phyloP scores from a whole-genome alignment of 495 filamentous ascomycete genomes.

The Neurospora sublineolata region DNA sequence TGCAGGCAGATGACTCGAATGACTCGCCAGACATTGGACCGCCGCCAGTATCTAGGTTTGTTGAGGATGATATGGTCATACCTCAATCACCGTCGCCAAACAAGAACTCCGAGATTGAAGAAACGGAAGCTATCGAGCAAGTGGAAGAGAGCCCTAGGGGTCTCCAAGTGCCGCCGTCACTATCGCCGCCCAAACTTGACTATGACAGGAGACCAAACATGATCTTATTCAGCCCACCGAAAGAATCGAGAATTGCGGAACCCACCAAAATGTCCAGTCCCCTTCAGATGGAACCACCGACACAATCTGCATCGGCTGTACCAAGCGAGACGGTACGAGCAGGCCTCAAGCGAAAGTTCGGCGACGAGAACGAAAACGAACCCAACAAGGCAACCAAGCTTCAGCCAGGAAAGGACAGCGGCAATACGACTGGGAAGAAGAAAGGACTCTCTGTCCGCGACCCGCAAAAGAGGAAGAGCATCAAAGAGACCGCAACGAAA shows the following conservation, averaged over 20 bases:
- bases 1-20: slow-evolving; percentile 34
- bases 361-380: slow-evolving; percentile 19
- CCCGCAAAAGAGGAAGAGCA: slow-evolving; percentile 13
- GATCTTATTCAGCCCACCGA: not conserved
- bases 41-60: slow-evolving; percentile 51
- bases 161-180: not conserved
- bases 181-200: slow-evolving; percentile 8
- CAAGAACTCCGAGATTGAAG: slow-evolving; percentile 4
- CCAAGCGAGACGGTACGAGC: slow-evolving; percentile 7
- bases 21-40: slow-evolving; percentile 59
- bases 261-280: not conserved
- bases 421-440: not conserved
- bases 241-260: not conserved
- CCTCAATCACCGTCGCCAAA: slow-evolving; percentile 31
- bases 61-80: slow-evolving; percentile 49
- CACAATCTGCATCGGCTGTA: not conserved
- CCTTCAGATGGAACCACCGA: not conserved
- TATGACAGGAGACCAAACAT: slow-evolving; percentile 9
- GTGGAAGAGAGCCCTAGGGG: slow-evolving; percentile 8
- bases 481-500: slow-evolving; percentile 21
- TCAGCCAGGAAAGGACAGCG: slow-evolving; percentile 22
- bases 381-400: slow-evolving; percentile 1
- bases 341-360: slow-evolving; percentile 24
- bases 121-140: slow-evolving; percentile 10
- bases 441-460: slow-evolving; percentile 7